A percentile compares a stretch with the other conserved stretches of the same genome.
phyloP scores from a whole-genome alignment of 179 eudicot species.

The Actinidia chinensis region DNA sequence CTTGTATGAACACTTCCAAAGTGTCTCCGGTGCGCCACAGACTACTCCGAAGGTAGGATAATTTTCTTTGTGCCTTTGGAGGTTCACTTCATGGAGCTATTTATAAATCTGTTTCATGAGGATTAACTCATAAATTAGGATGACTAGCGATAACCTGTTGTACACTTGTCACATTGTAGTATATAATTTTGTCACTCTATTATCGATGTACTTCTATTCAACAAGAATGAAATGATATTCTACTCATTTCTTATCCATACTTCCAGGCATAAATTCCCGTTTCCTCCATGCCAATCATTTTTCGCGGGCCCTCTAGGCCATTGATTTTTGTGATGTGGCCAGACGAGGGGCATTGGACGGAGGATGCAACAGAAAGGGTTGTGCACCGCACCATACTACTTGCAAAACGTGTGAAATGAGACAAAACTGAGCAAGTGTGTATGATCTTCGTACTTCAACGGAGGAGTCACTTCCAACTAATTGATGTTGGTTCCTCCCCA shows the following conservation, averaged over 20 bases:
- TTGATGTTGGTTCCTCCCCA: neutral
- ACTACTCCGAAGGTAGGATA: slow-evolving; percentile 24
- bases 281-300: neutral
- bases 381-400: neutral
- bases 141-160: neutral
- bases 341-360: no score
- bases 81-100: slow-evolving; percentile 1
- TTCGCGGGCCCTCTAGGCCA: neutral
- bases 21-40: slow-evolving; percentile 40
- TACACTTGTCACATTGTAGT: slow-evolving; percentile 8
- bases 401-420: neutral
- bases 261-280: neutral
- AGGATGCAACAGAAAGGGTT: neutral
- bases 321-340: neutral
- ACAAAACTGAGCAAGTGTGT: neutral
- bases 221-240: neutral
- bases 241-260: slow-evolving; percentile 7
- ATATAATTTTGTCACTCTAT: neutral
- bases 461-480: neutral
- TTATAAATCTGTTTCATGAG: neutral
- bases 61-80: slow-evolving; percentile 23
- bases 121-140: slow-evolving; percentile 1
- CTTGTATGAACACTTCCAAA: slow-evolving; percentile 53
- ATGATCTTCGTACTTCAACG: neutral
- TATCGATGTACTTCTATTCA: neutral